phyloP scores from a whole-genome alignment of 1,139 yeast species.

The Geotrichum aggregatum region DNA sequence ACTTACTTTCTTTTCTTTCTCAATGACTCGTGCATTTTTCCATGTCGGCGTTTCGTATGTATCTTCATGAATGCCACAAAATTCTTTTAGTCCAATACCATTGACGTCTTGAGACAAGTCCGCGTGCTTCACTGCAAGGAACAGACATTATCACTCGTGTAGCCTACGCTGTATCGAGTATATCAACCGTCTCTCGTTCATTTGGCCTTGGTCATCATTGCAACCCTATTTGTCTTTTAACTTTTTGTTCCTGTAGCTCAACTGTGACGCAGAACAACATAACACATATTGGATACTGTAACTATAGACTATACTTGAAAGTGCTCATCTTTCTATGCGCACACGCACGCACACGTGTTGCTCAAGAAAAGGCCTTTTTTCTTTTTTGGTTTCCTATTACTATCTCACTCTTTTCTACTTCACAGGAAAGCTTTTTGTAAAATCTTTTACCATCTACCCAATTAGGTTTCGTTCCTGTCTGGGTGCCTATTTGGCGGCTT shows the following conservation, averaged over 20 bases:
- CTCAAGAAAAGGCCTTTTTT: too few species aligned
- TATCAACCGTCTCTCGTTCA: not conserved
- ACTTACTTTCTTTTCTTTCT: not conserved
- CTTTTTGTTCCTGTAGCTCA: not conserved
- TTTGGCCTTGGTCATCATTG: too few species aligned
- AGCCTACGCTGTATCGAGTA: not conserved
- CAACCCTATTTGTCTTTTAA: not conserved
- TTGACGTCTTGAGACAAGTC: not conserved
- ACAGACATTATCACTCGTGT: not conserved
- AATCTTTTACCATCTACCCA: not conserved
- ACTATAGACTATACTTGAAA: not conserved
- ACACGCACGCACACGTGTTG: too few species aligned
- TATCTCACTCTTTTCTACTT: not conserved
- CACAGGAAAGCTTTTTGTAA: not conserved
- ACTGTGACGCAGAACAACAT: not conserved
- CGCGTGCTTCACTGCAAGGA: not conserved
- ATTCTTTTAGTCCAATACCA: not conserved
- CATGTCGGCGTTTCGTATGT: not conserved
- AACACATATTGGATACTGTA: not conserved
- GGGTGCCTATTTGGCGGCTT: not conserved
- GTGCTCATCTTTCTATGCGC: too few species aligned
- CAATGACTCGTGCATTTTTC: too few species aligned
- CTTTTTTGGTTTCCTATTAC: not conserved
- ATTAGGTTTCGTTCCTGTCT: not conserved
- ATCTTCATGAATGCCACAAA: not conserved